Evolutionary conservation across 2,329 filamentous ascomycete species (phyloP).

Genomic region (Keithomyces neogunnii): DNA sequence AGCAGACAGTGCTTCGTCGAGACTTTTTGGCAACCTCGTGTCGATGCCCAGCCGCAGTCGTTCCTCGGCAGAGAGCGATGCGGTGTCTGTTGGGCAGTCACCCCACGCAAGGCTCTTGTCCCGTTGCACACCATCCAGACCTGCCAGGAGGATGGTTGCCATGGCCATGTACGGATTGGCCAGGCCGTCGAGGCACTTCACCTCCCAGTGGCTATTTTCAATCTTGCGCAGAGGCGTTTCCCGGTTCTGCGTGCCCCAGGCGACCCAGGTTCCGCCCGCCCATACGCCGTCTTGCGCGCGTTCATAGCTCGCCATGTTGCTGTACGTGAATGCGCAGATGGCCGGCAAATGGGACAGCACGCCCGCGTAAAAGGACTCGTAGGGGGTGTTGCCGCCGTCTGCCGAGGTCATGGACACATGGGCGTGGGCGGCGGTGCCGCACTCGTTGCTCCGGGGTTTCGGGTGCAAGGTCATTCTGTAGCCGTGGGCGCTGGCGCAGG

Average conservation of each 20-base stretch:
- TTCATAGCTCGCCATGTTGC: slow-evolving; percentile 58
- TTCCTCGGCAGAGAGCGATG: slow-evolving; percentile 35
- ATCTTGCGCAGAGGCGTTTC: slow-evolving; percentile 67
- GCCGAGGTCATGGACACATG: slow-evolving; percentile 58
- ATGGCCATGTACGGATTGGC: slow-evolving; percentile 66
- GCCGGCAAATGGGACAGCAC: slow-evolving; percentile 57
- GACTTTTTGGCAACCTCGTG: slow-evolving; percentile 41
- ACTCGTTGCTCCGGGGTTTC: slow-evolving; percentile 49
- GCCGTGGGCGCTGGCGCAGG: slow-evolving; percentile 52
- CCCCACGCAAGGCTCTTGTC: slow-evolving; percentile 33
- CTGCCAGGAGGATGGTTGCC: slow-evolving; percentile 23
- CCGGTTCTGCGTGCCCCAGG: slow-evolving; percentile 77
- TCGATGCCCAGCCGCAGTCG: slow-evolving; percentile 44
- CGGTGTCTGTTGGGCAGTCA: slow-evolving; percentile 50
- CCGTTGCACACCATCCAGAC: slow-evolving; percentile 17
- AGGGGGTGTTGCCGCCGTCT: slow-evolving; percentile 28
- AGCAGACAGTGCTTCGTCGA: slow-evolving; percentile 45
- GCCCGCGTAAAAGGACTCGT: slow-evolving; percentile 63
- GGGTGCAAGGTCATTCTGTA: slow-evolving; percentile 67
- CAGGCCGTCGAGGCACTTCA: slow-evolving; percentile 69
- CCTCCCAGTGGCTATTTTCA: slow-evolving; percentile 61
- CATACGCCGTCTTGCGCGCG: slow-evolving; percentile 61
- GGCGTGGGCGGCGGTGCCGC: slow-evolving; percentile 59
- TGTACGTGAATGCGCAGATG: slow-evolving; percentile 61
- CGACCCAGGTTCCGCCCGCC: slow-evolving; percentile 70